phyloP scores from a whole-genome alignment of 2,329 filamentous ascomycete species.

The Chaetomiaceae sp. region DNA sequence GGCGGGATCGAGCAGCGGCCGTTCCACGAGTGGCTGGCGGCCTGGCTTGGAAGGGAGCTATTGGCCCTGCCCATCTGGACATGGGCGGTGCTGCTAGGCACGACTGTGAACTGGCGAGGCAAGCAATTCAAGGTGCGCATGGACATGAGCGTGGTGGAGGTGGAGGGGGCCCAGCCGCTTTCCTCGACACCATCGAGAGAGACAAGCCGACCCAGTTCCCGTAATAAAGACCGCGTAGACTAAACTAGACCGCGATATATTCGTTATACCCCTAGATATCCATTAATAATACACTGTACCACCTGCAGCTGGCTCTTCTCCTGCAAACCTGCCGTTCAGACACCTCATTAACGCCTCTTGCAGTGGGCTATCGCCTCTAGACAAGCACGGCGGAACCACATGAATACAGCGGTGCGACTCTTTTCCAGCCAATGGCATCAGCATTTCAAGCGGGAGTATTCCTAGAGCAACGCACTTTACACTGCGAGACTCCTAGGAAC shows the following conservation, averaged over 20 bases:
- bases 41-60: constrained; percentile 80
- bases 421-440: no score
- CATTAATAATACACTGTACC: background rate
- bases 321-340: no score
- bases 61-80: constrained; percentile 86
- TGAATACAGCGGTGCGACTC: no score
- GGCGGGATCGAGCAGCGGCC: constrained; percentile 46
- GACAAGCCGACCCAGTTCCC: constrained; percentile 7
- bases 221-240: constrained; percentile 28
- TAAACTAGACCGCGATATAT: constrained; percentile 13
- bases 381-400: no score
- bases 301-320: no score
- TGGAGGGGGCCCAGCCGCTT: constrained; percentile 3
- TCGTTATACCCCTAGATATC: constrained; percentile 14
- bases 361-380: no score
- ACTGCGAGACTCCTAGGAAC: no score
- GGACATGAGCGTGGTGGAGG: constrained; percentile 70
- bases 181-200: background rate
- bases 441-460: no score
- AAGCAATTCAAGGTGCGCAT: constrained; percentile 74
- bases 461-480: no score
- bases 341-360: no score
- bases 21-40: constrained; percentile 67
- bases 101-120: constrained; percentile 83
- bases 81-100: constrained; percentile 84